These are phyloP conservation scores for Amaranthus hypochondriacus DNA, from an alignment of 148 eudicot genomes.

Conservation along the genomic window DNA sequence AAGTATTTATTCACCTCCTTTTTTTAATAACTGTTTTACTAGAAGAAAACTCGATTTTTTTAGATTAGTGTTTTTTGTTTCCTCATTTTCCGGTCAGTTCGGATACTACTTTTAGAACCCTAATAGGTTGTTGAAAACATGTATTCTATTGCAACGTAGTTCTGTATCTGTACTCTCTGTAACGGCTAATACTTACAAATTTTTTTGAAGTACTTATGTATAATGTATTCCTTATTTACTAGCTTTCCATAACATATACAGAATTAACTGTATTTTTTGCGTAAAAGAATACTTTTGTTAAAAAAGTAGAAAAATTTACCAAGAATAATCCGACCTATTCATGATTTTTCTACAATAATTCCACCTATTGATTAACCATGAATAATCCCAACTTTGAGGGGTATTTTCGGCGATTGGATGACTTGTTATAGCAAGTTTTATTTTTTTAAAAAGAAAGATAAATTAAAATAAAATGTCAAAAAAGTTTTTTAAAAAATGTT, in stretches of 20 bases:
- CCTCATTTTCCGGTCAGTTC: background rate
- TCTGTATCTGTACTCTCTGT: slow-evolving; percentile 9
- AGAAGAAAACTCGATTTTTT: slow-evolving; percentile 3
- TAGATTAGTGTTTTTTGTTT: slow-evolving; percentile 2
- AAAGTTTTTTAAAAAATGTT: no score
- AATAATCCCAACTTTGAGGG: no score
- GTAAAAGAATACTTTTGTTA: no score
- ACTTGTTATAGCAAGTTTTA: no score
- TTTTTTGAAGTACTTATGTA: background rate
- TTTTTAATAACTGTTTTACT: background rate
- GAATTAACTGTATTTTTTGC: no score
- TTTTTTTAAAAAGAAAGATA: no score
- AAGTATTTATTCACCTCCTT: background rate
- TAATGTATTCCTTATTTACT: background rate
- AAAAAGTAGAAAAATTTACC: no score
- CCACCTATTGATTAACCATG: no score
- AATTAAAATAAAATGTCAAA: no score
- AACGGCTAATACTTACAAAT: background rate
- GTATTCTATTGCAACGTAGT: background rate
- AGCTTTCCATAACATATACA: background rate
- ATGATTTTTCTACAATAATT: no score
- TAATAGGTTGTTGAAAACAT: slow-evolving; percentile 8
- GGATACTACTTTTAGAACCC: background rate
- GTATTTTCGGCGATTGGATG: no score
- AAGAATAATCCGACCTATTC: no score